Evolutionary conservation across 148 eudicot species (phyloP).

Genomic region (Chenopodium formosanum): DNA sequence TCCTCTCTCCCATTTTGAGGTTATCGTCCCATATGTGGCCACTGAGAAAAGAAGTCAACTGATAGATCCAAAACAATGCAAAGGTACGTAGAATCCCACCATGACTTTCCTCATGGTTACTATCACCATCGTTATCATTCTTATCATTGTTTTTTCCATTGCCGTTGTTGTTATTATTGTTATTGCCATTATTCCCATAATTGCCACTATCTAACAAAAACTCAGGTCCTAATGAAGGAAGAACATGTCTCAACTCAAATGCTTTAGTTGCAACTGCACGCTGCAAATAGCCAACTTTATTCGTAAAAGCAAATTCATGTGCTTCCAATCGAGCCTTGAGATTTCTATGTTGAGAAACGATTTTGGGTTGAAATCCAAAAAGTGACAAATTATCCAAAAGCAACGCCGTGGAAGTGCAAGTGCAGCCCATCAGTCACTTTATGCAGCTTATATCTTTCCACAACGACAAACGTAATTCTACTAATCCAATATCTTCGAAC

Average conservation of each 20-base stretch:
- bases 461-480: slow-evolving; percentile 16
- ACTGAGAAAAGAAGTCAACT: slow-evolving; percentile 22
- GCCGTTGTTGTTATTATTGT: slow-evolving; percentile 21
- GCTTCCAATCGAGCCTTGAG: slow-evolving; percentile 12
- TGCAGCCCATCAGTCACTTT: slow-evolving; percentile 32
- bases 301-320: slow-evolving; percentile 1
- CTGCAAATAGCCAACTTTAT: slow-evolving; percentile 17
- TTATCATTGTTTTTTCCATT: slow-evolving; percentile 21
- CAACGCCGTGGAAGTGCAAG: slow-evolving; percentile 32
- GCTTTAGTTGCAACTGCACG: slow-evolving; percentile 15
- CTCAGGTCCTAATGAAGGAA: slow-evolving; percentile 14
- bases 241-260: slow-evolving; percentile 19
- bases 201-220: slow-evolving; percentile 16
- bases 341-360: neutral
- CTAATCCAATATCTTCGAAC: neutral
- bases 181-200: slow-evolving; percentile 23
- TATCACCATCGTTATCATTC: slow-evolving; percentile 22
- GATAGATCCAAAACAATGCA: slow-evolving; percentile 34
- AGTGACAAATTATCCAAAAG: slow-evolving; percentile 22
- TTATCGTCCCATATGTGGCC: slow-evolving; percentile 17
- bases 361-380: slow-evolving; percentile 18
- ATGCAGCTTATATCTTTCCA: slow-evolving; percentile 10
- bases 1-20: slow-evolving; percentile 23
- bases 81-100: slow-evolving; percentile 25
- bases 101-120: slow-evolving; percentile 34